Evolutionary conservation across 1,284 basidiomycete species (phyloP).

Genomic region (Blastosporella zonata): DNA sequence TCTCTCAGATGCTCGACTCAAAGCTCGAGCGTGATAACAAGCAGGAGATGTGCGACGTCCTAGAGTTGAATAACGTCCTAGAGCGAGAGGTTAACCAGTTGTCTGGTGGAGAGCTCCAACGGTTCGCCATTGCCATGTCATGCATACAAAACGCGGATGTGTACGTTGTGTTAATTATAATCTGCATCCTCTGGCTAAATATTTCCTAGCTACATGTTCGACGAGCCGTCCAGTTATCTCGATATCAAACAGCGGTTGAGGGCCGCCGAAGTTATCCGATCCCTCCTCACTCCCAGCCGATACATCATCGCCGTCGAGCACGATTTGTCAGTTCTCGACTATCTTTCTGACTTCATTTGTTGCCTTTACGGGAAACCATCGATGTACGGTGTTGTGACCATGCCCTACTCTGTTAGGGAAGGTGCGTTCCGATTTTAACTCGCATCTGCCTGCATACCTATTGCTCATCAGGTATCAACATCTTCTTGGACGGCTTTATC

Average conservation of each 20-base stretch:
- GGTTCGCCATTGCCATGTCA: slow-evolving; percentile 94
- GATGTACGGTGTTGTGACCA: slow-evolving; percentile 96
- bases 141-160: slow-evolving; percentile 93
- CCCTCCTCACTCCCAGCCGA: slow-evolving; percentile 74
- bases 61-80: slow-evolving; percentile 85
- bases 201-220: slow-evolving; percentile 82
- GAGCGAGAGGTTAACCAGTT: slow-evolving; percentile 82
- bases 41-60: slow-evolving; percentile 74
- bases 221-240: slow-evolving; percentile 96
- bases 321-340: slow-evolving; percentile 95
- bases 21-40: slow-evolving; percentile 86
- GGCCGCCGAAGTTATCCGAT: slow-evolving; percentile 95
- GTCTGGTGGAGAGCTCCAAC: slow-evolving; percentile 93
- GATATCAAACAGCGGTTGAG: slow-evolving; percentile 92
- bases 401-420: slow-evolving; percentile 96
- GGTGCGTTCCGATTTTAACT: slow-evolving; percentile 41
- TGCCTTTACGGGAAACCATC: slow-evolving; percentile 96
- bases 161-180: slow-evolving; percentile 32
- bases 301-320: slow-evolving; percentile 98
- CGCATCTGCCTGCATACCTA: slow-evolving; percentile 9
- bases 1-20: slow-evolving; percentile 86
- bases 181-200: neutral
- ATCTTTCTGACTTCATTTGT: slow-evolving; percentile 96
- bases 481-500: slow-evolving; percentile 96
- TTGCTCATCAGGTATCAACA: slow-evolving; percentile 79